phyloP scores from a whole-genome alignment of 768 basidiomycete genomes.

The Pleurotus giganteus region DNA sequence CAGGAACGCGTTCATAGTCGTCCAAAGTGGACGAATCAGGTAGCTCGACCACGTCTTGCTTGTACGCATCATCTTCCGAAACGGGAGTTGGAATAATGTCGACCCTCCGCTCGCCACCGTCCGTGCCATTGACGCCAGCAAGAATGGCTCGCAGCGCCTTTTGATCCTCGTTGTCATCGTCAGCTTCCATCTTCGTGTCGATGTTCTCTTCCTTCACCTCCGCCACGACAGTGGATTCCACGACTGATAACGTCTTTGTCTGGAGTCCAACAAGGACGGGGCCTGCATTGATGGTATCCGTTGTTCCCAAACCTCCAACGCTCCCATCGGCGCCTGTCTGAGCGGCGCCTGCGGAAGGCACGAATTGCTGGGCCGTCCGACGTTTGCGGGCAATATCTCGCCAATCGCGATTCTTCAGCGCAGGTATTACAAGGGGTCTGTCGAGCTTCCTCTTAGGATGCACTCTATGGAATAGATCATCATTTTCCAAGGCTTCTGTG shows the following conservation, averaged over 20 bases:
- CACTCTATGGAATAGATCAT: constrained; percentile 31
- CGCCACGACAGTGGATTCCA: constrained; percentile 27
- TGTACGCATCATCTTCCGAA: constrained; percentile 81
- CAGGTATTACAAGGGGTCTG: constrained; percentile 80
- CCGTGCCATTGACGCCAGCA: constrained; percentile 44
- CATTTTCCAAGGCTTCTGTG: constrained; percentile 50
- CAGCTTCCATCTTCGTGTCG: constrained; percentile 29
- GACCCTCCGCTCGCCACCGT: constrained; percentile 39
- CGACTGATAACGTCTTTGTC: constrained; percentile 31
- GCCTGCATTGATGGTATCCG: constrained; percentile 75
- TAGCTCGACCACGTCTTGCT: constrained; percentile 78
- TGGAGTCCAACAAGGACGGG: constrained; percentile 71
- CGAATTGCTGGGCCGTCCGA: constrained; percentile 19
- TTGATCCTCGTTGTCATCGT: constrained; percentile 72
- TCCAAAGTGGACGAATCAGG: constrained; percentile 75
- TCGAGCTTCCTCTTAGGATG: constrained; percentile 44
- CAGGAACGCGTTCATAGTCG: constrained; percentile 89
- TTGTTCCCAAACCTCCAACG: constrained; percentile 74
- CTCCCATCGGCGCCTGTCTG: constrained; percentile 66
- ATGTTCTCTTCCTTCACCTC: constrained; percentile 20
- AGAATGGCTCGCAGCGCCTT: constrained; percentile 79
- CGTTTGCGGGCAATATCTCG: constrained; percentile 71
- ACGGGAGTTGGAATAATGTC: constrained; percentile 65
- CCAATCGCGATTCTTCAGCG: constrained; percentile 90
- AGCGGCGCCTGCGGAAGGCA: constrained; percentile 19